A percentile compares a stretch with the other conserved stretches of the same genome.
phyloP scores from a whole-genome alignment of 2,329 filamentous ascomycete genomes.

The Paecilomyces dactylethromorphus region DNA sequence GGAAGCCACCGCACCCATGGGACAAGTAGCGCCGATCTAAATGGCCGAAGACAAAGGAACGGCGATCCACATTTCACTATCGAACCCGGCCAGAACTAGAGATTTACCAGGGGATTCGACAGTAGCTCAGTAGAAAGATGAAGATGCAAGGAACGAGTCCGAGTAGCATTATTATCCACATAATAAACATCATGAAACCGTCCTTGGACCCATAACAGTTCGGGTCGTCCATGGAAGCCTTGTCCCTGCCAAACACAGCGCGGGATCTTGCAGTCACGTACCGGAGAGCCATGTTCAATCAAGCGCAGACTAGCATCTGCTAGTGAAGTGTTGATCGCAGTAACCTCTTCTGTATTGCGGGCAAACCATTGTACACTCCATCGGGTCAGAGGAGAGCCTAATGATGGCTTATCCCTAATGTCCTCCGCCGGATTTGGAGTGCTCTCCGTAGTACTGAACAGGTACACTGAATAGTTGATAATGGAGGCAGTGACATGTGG shows the following conservation, averaged over 20 bases:
- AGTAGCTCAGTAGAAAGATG: background rate
- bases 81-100: background rate
- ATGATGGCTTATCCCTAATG: background rate
- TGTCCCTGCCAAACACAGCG: background rate
- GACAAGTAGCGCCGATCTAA: background rate
- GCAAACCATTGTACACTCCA: background rate
- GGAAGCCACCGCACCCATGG: background rate
- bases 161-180: background rate
- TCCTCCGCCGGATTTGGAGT: background rate
- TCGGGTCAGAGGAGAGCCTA: background rate
- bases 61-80: background rate
- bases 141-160: background rate
- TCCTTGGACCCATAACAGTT: background rate
- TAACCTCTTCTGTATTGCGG: background rate
- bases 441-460: background rate
- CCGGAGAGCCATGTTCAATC: background rate
- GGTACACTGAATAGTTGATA: too few species aligned
- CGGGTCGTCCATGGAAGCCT: background rate
- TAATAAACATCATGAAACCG: background rate
- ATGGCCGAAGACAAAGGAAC: background rate
- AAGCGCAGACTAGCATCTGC: background rate
- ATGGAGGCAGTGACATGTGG: background rate
- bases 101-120: background rate
- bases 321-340: background rate
- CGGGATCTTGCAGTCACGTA: background rate